Base-by-base conservation (phyloP, 2,329 filamentous ascomycete species). In the Atkinsonella hypoxylon region DNA sequence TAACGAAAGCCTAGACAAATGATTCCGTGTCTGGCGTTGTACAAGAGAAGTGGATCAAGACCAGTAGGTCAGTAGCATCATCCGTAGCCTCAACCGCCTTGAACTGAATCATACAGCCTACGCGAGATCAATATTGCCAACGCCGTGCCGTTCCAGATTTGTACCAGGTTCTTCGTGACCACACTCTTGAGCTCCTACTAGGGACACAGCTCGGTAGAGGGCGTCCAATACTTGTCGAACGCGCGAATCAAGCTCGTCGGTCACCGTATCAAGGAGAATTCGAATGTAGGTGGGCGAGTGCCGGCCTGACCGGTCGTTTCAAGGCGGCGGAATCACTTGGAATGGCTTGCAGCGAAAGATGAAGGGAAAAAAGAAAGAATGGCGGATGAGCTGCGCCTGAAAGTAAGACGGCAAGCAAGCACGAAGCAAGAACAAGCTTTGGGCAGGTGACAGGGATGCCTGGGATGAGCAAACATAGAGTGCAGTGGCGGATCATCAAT, bases 21-120 rank as follows among this genome's bases (percentile, higher is more conserved):
- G 18, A 49, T 18, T 43, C 48, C 49, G 42, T 48, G 20, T 34
- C 40, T 43, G 46, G 46, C 45, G 40, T 44, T 36, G 49, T 46
- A 50, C 51, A 53, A 48, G 49, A 36, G 45, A 51, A 38, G 51
- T 38, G 42, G 46, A 44, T 45, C 49, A 51, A 47, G 34, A 38
- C 15, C 38, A 47, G 45, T 31, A 40, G 45, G 20, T 26, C 41
- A 45, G 22, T 34, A 34, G 47, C 18, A 40, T 45, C 26, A 45
- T 51, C 15, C 43, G 31, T 20, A 43, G 40, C 45, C 48, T 43
- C 44, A 45, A 32, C 26, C 22, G 44, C 45, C 48, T 38, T 46
- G 45, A 22, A 30, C 13, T 42, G 45, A 20, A 40, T 15, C 7
- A 44, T 13, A 43, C 46, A 51, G 49, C 45, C 47, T 45, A 38